phyloP scores from a whole-genome alignment of 1,139 yeast genomes.

The Torulaspora pretoriensis region DNA sequence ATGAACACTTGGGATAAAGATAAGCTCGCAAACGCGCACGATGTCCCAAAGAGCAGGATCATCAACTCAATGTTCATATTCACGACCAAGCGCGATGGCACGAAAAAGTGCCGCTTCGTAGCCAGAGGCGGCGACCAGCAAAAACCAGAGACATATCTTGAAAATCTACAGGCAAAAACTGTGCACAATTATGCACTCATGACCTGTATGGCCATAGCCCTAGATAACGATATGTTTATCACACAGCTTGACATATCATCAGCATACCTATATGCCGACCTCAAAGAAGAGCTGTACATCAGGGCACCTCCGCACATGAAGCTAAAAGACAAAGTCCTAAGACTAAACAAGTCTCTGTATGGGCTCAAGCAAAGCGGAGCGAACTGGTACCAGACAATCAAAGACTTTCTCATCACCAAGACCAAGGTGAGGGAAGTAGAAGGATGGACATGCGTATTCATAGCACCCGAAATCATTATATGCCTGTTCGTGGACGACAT shows the following conservation, averaged over 20 bases:
- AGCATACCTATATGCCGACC: conserved; percentile 17
- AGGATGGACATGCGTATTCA: conserved; percentile 1
- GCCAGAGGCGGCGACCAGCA: conserved; percentile 19
- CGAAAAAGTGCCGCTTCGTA: conserved; percentile 14
- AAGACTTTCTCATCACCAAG: background rate
- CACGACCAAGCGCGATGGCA: conserved; percentile 15
- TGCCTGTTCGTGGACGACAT: conserved; percentile 4
- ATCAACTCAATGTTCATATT: conserved; percentile 10
- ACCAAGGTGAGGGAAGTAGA: background rate
- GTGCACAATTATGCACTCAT: conserved; percentile 17
- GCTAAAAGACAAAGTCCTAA: background rate
- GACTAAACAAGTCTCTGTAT: background rate
- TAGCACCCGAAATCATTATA: background rate
- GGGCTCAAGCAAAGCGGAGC: conserved; percentile 4
- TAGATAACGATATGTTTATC: conserved; percentile 8
- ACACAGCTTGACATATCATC: conserved; percentile 18
- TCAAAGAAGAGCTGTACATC: conserved; percentile 19
- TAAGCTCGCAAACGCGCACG: background rate
- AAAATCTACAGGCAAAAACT: conserved; percentile 9
- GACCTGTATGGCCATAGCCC: conserved; percentile 11
- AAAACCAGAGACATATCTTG: conserved; percentile 11
- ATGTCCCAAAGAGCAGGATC: background rate
- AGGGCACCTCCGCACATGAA: conserved; percentile 14
- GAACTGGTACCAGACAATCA: background rate
- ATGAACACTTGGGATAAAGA: background rate